A percentile compares a stretch with the other conserved stretches of the same genome.
phyloP scores from a whole-genome alignment of 805 yeast species.

The Scheffersomyces ergatensis region DNA sequence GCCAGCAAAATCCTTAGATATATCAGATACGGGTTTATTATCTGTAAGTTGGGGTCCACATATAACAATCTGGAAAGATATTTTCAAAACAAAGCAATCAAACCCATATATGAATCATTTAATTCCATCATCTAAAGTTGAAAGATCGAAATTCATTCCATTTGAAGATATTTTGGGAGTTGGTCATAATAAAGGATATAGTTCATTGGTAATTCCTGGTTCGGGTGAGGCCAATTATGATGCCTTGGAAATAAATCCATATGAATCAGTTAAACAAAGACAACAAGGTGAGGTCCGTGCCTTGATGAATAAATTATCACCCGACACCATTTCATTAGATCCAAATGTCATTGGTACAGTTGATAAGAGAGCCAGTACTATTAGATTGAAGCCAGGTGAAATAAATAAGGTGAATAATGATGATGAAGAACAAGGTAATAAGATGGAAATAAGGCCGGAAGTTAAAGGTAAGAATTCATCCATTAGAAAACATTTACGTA shows the following conservation, averaged over 20 bases:
- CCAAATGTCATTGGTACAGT: conserved; percentile 85
- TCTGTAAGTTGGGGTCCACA: conserved; percentile 97
- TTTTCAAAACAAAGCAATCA: conserved; percentile 63
- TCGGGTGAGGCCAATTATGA: conserved; percentile 98
- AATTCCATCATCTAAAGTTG: conserved; percentile 72
- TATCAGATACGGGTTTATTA: conserved; percentile 84
- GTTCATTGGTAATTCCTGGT: conserved; percentile 91
- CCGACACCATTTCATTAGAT: conserved; percentile 90
- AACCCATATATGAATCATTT: conserved; percentile 92
- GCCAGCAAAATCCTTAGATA: conserved; percentile 74
- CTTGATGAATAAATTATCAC: conserved; percentile 81
- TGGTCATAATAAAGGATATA: conserved; percentile 76
- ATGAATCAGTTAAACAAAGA: conserved; percentile 86
- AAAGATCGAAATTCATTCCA: conserved; percentile 75
- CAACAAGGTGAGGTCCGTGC: conserved; percentile 88
- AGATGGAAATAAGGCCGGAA: conserved; percentile 62
- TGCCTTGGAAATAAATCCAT: conserved; percentile 90
- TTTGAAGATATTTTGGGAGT: conserved; percentile 94
- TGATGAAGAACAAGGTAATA: conserved; percentile 42
- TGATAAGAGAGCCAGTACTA: conserved; percentile 61
- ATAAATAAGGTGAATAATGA: conserved; percentile 41
- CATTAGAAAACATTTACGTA: conserved; percentile 74
- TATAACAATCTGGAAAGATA: conserved; percentile 91
- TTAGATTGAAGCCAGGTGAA: conserved; percentile 64
- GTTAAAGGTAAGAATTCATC: conserved; percentile 81